These are phyloP conservation scores for Fusarium sp. DNA, from an alignment of 2,329 filamentous ascomycete genomes.

Conservation along the genomic window DNA sequence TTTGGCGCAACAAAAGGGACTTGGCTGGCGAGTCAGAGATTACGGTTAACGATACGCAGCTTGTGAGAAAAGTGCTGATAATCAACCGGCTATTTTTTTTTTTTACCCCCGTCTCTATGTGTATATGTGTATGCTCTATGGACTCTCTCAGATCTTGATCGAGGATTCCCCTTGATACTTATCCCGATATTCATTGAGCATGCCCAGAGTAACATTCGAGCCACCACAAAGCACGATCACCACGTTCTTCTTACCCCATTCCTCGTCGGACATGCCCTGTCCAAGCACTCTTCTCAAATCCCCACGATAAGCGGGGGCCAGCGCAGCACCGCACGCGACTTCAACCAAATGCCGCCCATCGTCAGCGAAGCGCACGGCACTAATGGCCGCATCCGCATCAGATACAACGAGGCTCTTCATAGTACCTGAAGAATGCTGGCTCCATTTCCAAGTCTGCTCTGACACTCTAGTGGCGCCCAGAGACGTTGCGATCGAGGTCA, in stretches of 20 bases:
- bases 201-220: constrained; percentile 70
- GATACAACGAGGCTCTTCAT: constrained; percentile 50
- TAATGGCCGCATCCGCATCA: constrained; percentile 78
- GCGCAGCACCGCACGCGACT: constrained; percentile 82
- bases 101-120: background rate
- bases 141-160: constrained; percentile 42
- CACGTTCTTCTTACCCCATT: constrained; percentile 74
- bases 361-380: constrained; percentile 79
- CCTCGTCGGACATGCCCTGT: constrained; percentile 59
- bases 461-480: constrained; percentile 80
- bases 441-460: constrained; percentile 73
- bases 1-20: constrained; percentile 20
- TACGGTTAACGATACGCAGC: background rate
- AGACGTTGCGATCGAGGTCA: constrained; percentile 79
- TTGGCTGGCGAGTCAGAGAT: background rate
- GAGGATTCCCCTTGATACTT: constrained; percentile 50
- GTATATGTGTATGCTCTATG: background rate
- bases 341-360: constrained; percentile 86
- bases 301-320: constrained; percentile 74
- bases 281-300: constrained; percentile 70
- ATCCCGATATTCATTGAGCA: constrained; percentile 67
- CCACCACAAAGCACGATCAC: constrained; percentile 89
- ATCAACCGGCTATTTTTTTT: background rate
- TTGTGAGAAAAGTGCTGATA: background rate
- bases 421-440: constrained; percentile 51